These are phyloP conservation scores for Paraconiothyrium sp. DNA, from an alignment of 2,329 filamentous ascomycete species.

Conservation along the genomic window DNA sequence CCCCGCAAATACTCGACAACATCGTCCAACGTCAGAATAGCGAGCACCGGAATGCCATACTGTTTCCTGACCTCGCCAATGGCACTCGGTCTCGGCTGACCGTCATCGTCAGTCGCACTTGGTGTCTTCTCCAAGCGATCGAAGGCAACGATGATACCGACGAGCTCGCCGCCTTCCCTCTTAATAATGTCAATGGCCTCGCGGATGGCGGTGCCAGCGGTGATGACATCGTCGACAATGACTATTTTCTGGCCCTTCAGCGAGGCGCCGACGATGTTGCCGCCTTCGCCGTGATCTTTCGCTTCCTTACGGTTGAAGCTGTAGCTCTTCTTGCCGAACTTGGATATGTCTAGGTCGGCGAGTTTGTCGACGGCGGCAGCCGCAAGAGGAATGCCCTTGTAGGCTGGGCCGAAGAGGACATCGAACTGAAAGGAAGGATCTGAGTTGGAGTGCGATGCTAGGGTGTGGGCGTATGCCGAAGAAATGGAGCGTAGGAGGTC, in stretches of 20 bases:
- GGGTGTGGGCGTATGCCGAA: conserved; percentile 77
- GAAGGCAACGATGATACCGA: conserved; percentile 87
- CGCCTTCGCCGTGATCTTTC: conserved; percentile 95
- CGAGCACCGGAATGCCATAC: conserved; percentile 82
- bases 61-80: conserved; percentile 87
- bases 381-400: conserved; percentile 96
- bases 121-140: conserved; percentile 87
- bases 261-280: conserved; percentile 87
- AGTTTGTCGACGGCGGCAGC: conserved; percentile 80
- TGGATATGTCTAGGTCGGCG: conserved; percentile 70
- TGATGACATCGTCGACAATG: conserved; percentile 96
- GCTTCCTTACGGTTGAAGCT: conserved; percentile 96
- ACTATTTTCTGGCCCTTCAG: conserved; percentile 86
- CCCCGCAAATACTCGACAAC: conserved; percentile 63
- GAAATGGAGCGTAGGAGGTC: conserved; percentile 80
- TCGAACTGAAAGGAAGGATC: conserved; percentile 71
- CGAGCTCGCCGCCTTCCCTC: conserved; percentile 82
- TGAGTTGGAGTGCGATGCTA: conserved; percentile 56
- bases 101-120: conserved; percentile 67
- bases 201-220: conserved; percentile 90
- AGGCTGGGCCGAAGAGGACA: conserved; percentile 91
- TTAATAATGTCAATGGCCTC: conserved; percentile 92
- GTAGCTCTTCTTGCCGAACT: conserved; percentile 78
- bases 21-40: conserved; percentile 86
- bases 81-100: conserved; percentile 76